Percentiles rank a stretch among this genome's conserved stretches.
These are phyloP conservation scores for Xylaria venustula DNA, from an alignment of 495 filamentous ascomycete genomes.

Conservation along the genomic window DNA sequence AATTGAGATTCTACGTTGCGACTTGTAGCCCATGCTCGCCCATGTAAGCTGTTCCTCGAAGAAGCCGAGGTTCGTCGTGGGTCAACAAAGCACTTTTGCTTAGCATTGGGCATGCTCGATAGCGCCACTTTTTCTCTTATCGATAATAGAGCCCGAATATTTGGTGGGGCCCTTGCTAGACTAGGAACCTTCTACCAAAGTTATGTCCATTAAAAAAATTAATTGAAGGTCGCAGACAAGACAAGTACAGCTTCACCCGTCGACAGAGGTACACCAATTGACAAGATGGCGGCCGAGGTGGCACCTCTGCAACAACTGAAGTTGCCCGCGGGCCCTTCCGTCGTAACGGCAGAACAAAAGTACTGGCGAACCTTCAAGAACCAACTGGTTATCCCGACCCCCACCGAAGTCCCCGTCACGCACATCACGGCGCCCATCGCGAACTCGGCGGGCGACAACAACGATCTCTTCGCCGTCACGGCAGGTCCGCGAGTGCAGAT, in stretches of 20 bases:
- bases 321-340: slow-evolving; percentile 70
- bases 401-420: slow-evolving; percentile 79
- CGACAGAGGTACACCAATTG: slow-evolving; percentile 8
- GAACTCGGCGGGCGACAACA: slow-evolving; percentile 42
- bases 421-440: slow-evolving; percentile 74
- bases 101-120: no score
- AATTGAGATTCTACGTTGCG: no score
- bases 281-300: slow-evolving; percentile 82
- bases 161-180: slow-evolving; percentile 6
- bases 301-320: slow-evolving; percentile 78
- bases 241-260: not conserved
- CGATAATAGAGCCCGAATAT: not conserved
- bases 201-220: slow-evolving; percentile 26
- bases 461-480: slow-evolving; percentile 88
- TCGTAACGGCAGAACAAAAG: slow-evolving; percentile 81
- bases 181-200: slow-evolving; percentile 7
- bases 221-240: slow-evolving; percentile 10
- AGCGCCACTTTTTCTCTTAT: no score
- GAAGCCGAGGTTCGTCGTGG: not conserved
- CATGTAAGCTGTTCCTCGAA: not conserved
- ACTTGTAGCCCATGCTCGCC: not conserved
- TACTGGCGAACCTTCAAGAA: slow-evolving; percentile 96
- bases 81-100: not conserved
- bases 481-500: slow-evolving; percentile 89
- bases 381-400: slow-evolving; percentile 79